phyloP scores from a whole-genome alignment of 768 basidiomycete species.

The Rhodocollybia butyracea region DNA sequence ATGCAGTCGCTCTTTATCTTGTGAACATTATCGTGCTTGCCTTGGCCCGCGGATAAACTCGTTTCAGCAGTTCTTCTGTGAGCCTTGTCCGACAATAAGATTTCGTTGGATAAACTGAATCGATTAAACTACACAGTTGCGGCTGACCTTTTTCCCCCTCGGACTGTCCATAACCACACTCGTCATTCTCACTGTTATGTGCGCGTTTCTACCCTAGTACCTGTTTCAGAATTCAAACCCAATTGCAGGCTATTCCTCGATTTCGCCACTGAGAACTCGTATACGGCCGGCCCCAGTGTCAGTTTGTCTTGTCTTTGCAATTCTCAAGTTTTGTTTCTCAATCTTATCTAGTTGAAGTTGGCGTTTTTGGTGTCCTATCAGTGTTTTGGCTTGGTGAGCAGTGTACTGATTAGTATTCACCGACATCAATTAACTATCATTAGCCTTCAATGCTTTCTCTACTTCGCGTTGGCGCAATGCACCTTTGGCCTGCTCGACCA shows the following conservation, averaged over 20 bases:
- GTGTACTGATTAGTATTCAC: neutral
- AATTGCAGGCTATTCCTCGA: constrained; percentile 45
- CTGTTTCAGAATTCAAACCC: neutral
- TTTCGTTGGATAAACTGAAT: too few relatives aligned
- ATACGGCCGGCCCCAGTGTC: constrained; percentile 45
- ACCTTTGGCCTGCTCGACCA: constrained; percentile 47
- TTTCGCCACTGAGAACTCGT: constrained; percentile 35
- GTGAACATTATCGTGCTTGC: constrained; percentile 50
- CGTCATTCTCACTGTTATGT: constrained; percentile 41
- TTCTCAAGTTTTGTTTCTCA: too few relatives aligned
- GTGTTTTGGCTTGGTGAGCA: constrained; percentile 52
- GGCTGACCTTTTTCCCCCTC: constrained; percentile 60
- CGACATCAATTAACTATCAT: neutral
- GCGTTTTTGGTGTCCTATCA: constrained; percentile 39
- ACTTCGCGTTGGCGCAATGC: constrained; percentile 52
- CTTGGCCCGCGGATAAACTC: constrained; percentile 51
- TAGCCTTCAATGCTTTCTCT: constrained; percentile 59
- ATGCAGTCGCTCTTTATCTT: constrained; percentile 40
- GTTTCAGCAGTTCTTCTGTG: constrained; percentile 62
- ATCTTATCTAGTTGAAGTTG: too few relatives aligned
- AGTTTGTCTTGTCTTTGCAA: too few relatives aligned
- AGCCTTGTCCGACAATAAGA: constrained; percentile 21
- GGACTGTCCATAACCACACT: constrained; percentile 53
- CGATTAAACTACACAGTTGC: too few relatives aligned
- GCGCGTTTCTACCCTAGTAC: constrained; percentile 15